phyloP scores from a whole-genome alignment of 257 asterid species.

The Lavandula angustifolia region DNA sequence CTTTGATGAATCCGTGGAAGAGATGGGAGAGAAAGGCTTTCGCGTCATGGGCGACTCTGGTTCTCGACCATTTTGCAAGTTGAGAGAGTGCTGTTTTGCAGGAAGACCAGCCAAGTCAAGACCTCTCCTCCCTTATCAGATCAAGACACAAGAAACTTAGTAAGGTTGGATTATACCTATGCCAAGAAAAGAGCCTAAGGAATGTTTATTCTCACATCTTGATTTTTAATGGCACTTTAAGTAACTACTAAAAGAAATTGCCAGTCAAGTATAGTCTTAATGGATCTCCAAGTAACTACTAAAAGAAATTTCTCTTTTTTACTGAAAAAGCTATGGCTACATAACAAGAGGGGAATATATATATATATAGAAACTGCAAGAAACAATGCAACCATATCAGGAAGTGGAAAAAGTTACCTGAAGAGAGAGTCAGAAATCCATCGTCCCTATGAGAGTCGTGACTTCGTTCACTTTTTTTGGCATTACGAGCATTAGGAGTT shows the following conservation, averaged over 20 bases:
- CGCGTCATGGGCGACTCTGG: slow-evolving; percentile 57
- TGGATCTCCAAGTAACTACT: too few species aligned
- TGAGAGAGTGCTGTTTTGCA: slow-evolving; percentile 47
- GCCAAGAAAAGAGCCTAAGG: not conserved
- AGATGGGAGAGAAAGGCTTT: slow-evolving; percentile 89
- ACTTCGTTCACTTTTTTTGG: slow-evolving; percentile 44
- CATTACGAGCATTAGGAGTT: slow-evolving; percentile 48
- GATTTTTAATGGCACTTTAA: not conserved
- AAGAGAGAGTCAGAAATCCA: slow-evolving; percentile 54
- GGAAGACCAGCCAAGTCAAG: slow-evolving; percentile 78
- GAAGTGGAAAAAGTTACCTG: slow-evolving; percentile 49
- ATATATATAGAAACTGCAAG: not conserved
- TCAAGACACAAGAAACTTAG: slow-evolving; percentile 11
- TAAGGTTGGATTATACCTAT: slow-evolving; percentile 3
- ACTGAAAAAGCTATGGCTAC: too few species aligned
- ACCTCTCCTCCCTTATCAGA: slow-evolving; percentile 82
- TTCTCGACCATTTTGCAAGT: slow-evolving; percentile 44
- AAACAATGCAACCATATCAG: not conserved
- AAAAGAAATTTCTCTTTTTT: too few species aligned
- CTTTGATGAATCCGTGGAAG: slow-evolving; percentile 73
- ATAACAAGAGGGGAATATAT: not conserved
- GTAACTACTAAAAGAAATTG: too few species aligned
- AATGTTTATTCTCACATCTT: too few species aligned
- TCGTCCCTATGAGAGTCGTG: slow-evolving; percentile 51
- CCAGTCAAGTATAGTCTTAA: too few species aligned